Percentiles rank a stretch among this genome's conserved stretches.
Evolutionary conservation across 2,329 filamentous ascomycete species (phyloP).

Genomic region (Alternaria conjuncta): DNA sequence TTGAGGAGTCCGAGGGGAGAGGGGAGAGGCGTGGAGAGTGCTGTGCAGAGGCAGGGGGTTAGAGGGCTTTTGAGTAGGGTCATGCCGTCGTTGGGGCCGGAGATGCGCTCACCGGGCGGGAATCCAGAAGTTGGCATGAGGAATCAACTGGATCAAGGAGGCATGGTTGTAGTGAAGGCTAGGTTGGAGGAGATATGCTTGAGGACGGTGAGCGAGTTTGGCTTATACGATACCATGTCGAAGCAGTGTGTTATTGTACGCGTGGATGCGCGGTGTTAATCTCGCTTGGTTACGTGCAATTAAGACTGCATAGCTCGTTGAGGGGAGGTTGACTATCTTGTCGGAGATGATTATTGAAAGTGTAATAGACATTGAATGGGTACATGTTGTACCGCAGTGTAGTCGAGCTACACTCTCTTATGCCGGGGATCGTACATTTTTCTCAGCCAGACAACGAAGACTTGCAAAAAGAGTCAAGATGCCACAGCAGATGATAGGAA

Average conservation of each 20-base stretch:
- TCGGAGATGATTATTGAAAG: not conserved
- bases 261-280: slow-evolving; percentile 41
- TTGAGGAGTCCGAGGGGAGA: slow-evolving; percentile 9
- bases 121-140: slow-evolving; percentile 29
- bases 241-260: slow-evolving; percentile 42
- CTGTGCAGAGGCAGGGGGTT: slow-evolving; percentile 11
- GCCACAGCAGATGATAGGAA: not conserved
- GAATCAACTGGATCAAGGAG: slow-evolving; percentile 11
- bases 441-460: not conserved
- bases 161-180: slow-evolving; percentile 34
- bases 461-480: not conserved
- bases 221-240: slow-evolving; percentile 45
- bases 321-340: not conserved
- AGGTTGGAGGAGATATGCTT: slow-evolving; percentile 43
- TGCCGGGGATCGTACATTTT: not conserved
- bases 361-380: not conserved
- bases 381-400: not conserved
- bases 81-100: slow-evolving; percentile 26
- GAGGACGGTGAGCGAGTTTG: slow-evolving; percentile 44
- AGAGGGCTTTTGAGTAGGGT: slow-evolving; percentile 33
- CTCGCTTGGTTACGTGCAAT: not conserved
- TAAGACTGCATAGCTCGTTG: not conserved
- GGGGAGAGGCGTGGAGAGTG: not conserved
- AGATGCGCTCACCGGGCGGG: slow-evolving; percentile 23
- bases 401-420: not conserved